These are phyloP conservation scores for Rhizopogon hawkerae DNA, from an alignment of 1,284 basidiomycete species.

Conservation along the genomic window DNA sequence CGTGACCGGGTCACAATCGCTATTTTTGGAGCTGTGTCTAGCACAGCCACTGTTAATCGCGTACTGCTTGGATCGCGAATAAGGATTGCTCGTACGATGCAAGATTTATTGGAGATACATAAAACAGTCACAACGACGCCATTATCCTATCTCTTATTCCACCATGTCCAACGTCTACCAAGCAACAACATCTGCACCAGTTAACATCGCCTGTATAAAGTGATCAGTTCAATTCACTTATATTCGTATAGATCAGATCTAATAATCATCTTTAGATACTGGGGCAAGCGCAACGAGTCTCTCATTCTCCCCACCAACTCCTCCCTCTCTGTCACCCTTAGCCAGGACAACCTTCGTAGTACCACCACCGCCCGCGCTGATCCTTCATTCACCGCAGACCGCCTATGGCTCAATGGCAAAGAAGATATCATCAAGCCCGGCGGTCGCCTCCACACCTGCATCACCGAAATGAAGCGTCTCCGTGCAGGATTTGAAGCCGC, in stretches of 20 bases:
- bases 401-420: conserved; percentile 90
- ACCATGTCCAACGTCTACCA: conserved; percentile 59
- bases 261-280: conserved; percentile 57
- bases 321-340: conserved; percentile 93
- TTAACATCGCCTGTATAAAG: conserved; percentile 98
- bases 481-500: conserved; percentile 70
- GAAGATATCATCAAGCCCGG: conserved; percentile 83
- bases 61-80: not conserved
- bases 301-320: conserved; percentile 97
- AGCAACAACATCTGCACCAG: conserved; percentile 88
- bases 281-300: conserved; percentile 95
- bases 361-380: conserved; percentile 91
- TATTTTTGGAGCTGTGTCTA: no score
- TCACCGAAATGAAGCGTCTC: conserved; percentile 79
- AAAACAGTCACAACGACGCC: not conserved
- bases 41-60: conserved; percentile 2
- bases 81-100: conserved; percentile 6
- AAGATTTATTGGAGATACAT: conserved; percentile 3
- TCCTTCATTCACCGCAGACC: conserved; percentile 57
- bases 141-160: conserved; percentile 11
- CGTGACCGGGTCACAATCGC: conserved; percentile 1
- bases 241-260: conserved; percentile 14
- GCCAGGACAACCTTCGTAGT: conserved; percentile 91
- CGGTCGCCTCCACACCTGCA: conserved; percentile 79
- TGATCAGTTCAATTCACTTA: conserved; percentile 28